A percentile compares a stretch with the other conserved stretches of the same genome.
Evolutionary conservation across 148 eudicot species (phyloP).

Genomic region (Fagopyrum esculentum): DNA sequence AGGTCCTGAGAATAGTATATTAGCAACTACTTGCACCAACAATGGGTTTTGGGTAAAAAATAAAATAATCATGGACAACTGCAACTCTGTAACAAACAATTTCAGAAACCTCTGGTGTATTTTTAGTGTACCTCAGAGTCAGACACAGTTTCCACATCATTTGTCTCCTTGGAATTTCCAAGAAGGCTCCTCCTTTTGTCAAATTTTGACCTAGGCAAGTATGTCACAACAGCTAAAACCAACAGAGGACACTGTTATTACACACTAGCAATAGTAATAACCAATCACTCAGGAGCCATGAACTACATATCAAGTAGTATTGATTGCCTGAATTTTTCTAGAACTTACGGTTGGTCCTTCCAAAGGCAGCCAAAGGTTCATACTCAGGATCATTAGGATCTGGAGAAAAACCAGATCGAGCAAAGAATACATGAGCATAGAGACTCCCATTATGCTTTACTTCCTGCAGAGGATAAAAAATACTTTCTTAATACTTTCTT

Average conservation of each 20-base stretch:
- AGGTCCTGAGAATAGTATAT: background rate
- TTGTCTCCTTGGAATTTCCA: slow-evolving; percentile 37
- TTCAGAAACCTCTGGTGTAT: background rate
- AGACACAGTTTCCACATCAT: slow-evolving; percentile 31
- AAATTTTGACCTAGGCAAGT: slow-evolving; percentile 73
- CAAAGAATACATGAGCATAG: slow-evolving; percentile 83
- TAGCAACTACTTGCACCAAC: background rate
- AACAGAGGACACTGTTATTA: slow-evolving; percentile 1
- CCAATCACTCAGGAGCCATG: background rate
- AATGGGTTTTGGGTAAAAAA: background rate
- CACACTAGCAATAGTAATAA: background rate
- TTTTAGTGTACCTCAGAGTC: slow-evolving; percentile 60
- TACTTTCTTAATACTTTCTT: slow-evolving; percentile 9
- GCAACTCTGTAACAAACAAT: background rate
- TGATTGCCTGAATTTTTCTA: background rate
- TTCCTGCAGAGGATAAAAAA: slow-evolving; percentile 36
- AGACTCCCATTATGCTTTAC: slow-evolving; percentile 87
- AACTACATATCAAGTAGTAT: background rate
- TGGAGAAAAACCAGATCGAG: slow-evolving; percentile 82
- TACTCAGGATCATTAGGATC: slow-evolving; percentile 93
- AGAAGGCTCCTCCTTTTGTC: slow-evolving; percentile 76
- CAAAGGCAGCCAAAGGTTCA: slow-evolving; percentile 79
- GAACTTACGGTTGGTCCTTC: slow-evolving; percentile 66
- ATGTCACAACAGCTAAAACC: slow-evolving; percentile 64
- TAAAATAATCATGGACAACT: background rate